phyloP scores from a whole-genome alignment of 176 grass and related monocot species.

The Metroxylon sagu region DNA sequence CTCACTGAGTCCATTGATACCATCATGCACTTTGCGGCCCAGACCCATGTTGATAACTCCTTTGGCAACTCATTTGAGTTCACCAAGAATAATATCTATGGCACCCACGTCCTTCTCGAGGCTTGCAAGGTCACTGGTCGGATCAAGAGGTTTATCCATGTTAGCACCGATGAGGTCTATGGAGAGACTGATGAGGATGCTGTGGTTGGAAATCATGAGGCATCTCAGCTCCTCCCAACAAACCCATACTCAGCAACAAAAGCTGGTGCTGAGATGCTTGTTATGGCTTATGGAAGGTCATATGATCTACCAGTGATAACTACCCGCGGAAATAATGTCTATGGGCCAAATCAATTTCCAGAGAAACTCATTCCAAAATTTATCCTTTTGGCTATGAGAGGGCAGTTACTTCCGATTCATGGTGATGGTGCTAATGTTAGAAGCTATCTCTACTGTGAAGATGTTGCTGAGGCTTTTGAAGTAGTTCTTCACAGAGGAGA shows the following conservation, averaged over 20 bases:
- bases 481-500: constrained; percentile 18
- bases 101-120: constrained; percentile 17
- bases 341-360: constrained; percentile 21
- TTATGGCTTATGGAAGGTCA: constrained; percentile 23
- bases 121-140: constrained; percentile 19
- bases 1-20: constrained; percentile 18
- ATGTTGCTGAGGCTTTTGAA: constrained; percentile 20
- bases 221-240: constrained; percentile 13
- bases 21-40: constrained; percentile 21
- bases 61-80: constrained; percentile 22
- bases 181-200: constrained; percentile 18
- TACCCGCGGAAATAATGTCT: constrained; percentile 16
- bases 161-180: constrained; percentile 20
- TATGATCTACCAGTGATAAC: constrained; percentile 18
- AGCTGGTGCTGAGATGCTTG: constrained; percentile 21
- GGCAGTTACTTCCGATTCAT: constrained; percentile 13
- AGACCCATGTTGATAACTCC: constrained; percentile 21
- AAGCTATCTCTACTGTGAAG: constrained; percentile 19
- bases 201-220: constrained; percentile 17
- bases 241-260: constrained; percentile 22
- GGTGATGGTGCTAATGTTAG: constrained; percentile 18
- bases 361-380: constrained; percentile 18
- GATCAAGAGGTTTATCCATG: constrained; percentile 19
- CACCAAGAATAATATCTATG: constrained; percentile 23
- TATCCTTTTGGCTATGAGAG: constrained; percentile 22